phyloP scores from a whole-genome alignment of 2,329 filamentous ascomycete species.

The Pseudogymnoascus sp. region DNA sequence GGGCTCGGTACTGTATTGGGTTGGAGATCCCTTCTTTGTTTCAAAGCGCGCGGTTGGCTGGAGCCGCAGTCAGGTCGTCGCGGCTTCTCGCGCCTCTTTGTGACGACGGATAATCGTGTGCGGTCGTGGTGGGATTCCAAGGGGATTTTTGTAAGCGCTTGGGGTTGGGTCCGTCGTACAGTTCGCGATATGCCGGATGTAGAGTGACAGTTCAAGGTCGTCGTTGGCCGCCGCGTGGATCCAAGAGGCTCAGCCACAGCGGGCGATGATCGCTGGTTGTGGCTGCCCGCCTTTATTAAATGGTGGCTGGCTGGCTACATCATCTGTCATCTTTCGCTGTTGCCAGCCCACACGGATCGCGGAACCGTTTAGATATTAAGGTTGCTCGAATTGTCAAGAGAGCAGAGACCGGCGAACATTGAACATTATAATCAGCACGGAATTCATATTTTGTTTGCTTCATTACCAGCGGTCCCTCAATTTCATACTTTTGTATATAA shows the following conservation, averaged over 20 bases:
- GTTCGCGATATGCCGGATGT: neutral
- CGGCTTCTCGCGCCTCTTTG: constrained; percentile 3
- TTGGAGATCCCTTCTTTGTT: constrained; percentile 4
- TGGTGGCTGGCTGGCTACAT: constrained; percentile 6
- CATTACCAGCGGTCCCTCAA: neutral
- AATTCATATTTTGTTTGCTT: neutral
- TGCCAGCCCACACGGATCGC: neutral
- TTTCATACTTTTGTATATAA: neutral
- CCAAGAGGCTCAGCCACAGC: neutral
- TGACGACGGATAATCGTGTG: neutral
- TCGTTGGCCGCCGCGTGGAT: constrained; percentile 5
- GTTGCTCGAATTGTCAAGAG: neutral
- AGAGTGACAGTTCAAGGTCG: constrained; percentile 1
- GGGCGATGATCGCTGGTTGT: neutral
- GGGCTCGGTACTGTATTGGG: neutral
- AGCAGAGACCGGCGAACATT: neutral
- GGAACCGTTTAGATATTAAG: neutral
- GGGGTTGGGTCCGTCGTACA: neutral
- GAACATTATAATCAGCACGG: neutral
- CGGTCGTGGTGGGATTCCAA: neutral
- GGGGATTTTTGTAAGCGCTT: neutral
- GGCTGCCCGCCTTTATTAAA: constrained; percentile 1
- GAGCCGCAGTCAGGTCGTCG: constrained; percentile 6
- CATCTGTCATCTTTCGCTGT: constrained; percentile 4
- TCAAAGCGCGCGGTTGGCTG: constrained; percentile 3